A percentile compares a stretch with the other conserved stretches of the same genome.
Evolutionary conservation across 768 basidiomycete species (phyloP).

Genomic region (Termitomyces sp.): DNA sequence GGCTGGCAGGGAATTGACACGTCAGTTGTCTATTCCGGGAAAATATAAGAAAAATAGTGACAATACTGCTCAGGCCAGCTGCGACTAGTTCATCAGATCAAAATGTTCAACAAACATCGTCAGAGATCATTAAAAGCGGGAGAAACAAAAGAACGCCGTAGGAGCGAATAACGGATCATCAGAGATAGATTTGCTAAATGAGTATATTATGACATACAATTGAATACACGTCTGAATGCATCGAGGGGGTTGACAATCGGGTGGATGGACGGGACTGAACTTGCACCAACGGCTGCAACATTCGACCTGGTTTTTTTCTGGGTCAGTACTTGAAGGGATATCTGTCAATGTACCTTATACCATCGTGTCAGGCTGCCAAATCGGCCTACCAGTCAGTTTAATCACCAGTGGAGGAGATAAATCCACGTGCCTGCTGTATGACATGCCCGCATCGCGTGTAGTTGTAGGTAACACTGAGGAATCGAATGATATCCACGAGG

Average conservation of each 20-base stretch:
- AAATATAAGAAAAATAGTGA: slow-evolving; percentile 16
- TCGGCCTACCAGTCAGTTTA: neutral
- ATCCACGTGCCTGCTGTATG: neutral
- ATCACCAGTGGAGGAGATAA: neutral
- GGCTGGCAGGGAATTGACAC: slow-evolving; percentile 22
- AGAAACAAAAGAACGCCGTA: neutral
- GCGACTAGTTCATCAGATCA: slow-evolving; percentile 25
- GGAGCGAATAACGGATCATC: neutral
- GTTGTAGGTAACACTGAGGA: neutral
- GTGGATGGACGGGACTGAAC: slow-evolving; percentile 52
- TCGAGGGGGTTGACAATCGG: slow-evolving; percentile 33
- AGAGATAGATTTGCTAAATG: neutral
- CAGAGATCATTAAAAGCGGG: neutral
- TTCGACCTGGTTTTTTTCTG: neutral
- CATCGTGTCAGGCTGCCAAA: neutral
- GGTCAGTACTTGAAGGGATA: neutral
- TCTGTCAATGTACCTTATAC: neutral
- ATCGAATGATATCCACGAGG: neutral
- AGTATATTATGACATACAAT: slow-evolving; percentile 32
- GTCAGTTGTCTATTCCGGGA: neutral
- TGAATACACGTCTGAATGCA: slow-evolving; percentile 42
- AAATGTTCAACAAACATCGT: neutral
- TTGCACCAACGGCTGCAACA: slow-evolving; percentile 32
- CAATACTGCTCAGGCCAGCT: slow-evolving; percentile 44
- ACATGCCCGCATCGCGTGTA: neutral